Conservation (phyloP, 176 grass and related monocot species). For the Triticum timopheevii region DNA sequence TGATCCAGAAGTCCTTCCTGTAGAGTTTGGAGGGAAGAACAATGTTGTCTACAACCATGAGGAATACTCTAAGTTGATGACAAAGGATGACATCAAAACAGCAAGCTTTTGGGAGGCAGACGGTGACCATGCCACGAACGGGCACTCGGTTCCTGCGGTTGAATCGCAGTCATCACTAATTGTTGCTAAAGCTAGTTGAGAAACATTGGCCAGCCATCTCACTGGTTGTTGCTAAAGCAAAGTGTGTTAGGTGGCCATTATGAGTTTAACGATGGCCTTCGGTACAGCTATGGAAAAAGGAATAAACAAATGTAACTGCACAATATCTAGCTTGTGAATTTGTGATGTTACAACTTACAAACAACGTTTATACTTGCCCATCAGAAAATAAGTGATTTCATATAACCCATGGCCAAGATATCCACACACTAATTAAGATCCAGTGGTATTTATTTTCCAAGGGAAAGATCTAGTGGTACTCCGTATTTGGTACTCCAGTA, state of each 20-base stretch:
- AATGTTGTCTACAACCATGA: conserved; percentile 60
- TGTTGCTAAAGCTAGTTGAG: conserved; percentile 56
- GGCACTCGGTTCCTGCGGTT: conserved; percentile 19
- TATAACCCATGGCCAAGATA: background rate
- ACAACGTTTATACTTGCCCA: background rate
- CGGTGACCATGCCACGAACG: background rate
- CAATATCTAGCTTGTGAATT: background rate
- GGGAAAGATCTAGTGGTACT: too few relatives aligned
- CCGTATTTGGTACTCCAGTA: too few relatives aligned
- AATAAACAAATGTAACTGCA: background rate
- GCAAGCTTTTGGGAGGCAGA: conserved; percentile 48
- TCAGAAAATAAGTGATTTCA: background rate
- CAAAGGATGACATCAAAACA: conserved; percentile 59
- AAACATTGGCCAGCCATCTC: background rate
- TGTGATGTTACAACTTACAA: conserved; percentile 2
- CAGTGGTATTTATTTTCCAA: background rate
- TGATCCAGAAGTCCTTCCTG: conserved; percentile 55
- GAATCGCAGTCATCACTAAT: background rate
- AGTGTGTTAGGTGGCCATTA: background rate
- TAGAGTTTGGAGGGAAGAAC: conserved; percentile 76
- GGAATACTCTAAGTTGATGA: conserved; percentile 79
- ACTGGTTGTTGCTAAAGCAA: background rate
- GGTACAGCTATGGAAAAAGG: background rate
- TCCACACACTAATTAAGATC: background rate
- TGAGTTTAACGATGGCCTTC: background rate